Evolutionary conservation across 805 yeast genomes (phyloP), one percentile per base, ranked within the genome.

Genomic region (Tetrapisispora namnaoensis): DNA sequence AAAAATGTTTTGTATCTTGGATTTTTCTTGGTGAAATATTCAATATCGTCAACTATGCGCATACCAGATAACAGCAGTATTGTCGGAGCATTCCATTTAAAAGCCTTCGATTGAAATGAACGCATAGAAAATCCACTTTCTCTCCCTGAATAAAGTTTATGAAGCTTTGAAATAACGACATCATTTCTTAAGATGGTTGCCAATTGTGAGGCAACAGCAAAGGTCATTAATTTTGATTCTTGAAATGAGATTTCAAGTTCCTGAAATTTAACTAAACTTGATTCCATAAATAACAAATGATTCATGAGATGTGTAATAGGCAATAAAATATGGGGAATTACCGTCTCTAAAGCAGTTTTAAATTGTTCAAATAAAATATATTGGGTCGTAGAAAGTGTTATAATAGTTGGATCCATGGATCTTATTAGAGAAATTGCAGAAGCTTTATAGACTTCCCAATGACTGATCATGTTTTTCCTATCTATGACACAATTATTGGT

Each of bases 31-130:
- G 45, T 44, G 10, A 48, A 49, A 47, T 57, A 61, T 20, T 59
- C 62, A 3, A 46, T 41, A 47, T 60, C 66, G 52, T 63, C 55
- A 4, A 47, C 37, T 11, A 82, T 61, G 43, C 78, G 61, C 55
- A 72, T 75, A 0, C 97, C 98, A 2, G 79, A 75, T 0, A 91
- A 70, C 0, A 90, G 51, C 9, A 90, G 55, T 1, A 91, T 62
- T 0, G 95, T 78, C 0, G 96, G 95, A 0, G 95, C 93, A 55
- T 78, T 80, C 96, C 97, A 91, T 57, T 89, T 87, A 70, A 87
- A 79, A 0, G 83, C 84, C 53, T 82, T 86, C 49, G 83, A 76
- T 65, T 90, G 96, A 50, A 91, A 75, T 0, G 96, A 83, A 30
- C 95, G 70, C 76, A 90, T 86, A 0, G 96, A 86, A 62, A 86